phyloP scores from a whole-genome alignment of 2,329 filamentous ascomycete genomes.

The Aspergillus phoenicis region DNA sequence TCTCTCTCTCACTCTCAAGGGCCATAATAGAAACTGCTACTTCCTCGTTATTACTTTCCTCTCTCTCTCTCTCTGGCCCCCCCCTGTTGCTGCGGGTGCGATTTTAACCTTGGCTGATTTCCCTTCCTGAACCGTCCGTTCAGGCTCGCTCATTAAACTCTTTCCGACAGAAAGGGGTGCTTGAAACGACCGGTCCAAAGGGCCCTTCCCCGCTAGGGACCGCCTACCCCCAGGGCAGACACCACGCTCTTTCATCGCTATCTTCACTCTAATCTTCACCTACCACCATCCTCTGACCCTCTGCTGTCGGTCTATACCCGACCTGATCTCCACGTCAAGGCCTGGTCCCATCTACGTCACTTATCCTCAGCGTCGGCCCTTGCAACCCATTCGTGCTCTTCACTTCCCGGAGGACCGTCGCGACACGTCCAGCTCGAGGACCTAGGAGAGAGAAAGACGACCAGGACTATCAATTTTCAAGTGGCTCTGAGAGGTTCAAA shows the following conservation, averaged over 20 bases:
- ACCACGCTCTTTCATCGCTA: slow-evolving; percentile 11
- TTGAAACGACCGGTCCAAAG: slow-evolving; percentile 23
- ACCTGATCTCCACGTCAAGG: not conserved
- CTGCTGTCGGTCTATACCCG: not conserved
- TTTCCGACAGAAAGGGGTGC: slow-evolving; percentile 22
- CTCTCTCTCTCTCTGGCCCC: too few species aligned
- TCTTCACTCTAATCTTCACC: slow-evolving; percentile 8
- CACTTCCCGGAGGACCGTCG: not conserved
- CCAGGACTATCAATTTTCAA: slow-evolving; percentile 2
- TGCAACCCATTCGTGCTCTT: not conserved
- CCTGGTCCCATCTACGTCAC: not conserved
- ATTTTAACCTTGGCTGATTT: slow-evolving; percentile 7
- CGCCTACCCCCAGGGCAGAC: slow-evolving; percentile 15
- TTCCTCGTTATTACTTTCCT: not conserved
- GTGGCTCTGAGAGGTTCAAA: slow-evolving; percentile 18
- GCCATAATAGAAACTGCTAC: not conserved
- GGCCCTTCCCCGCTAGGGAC: slow-evolving; percentile 22
- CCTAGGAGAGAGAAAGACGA: not conserved
- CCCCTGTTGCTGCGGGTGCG: not conserved
- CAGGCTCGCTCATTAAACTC: slow-evolving; percentile 18
- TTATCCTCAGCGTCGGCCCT: not conserved
- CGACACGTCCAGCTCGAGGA: slow-evolving; percentile 1
- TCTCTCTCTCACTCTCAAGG: not conserved
- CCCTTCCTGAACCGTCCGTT: slow-evolving; percentile 11
- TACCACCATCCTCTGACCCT: slow-evolving; percentile 6